Percentiles rank a stretch among this genome's conserved stretches.
Conservation (phyloP, 371 early-diverging fungal genomes). For the Mortierella sp. region DNA sequence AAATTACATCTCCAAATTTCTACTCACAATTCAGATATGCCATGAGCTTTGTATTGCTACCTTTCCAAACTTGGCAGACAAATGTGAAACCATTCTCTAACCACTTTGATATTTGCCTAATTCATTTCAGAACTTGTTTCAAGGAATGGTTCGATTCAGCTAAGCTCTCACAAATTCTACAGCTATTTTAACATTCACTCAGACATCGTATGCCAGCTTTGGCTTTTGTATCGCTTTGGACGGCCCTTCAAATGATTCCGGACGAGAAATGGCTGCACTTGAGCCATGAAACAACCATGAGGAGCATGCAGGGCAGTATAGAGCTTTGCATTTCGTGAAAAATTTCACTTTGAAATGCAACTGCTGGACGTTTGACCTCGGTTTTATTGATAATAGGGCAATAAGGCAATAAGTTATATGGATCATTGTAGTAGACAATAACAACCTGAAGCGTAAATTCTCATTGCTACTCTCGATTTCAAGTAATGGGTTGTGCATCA, state of each 20-base stretch:
- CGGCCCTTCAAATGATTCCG: not conserved
- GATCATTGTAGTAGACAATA: too few relatives aligned
- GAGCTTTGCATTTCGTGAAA: not conserved
- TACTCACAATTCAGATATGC: too few relatives aligned
- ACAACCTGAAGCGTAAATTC: too few relatives aligned
- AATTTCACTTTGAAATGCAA: not conserved
- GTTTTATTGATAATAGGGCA: not conserved
- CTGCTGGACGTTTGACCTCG: not conserved
- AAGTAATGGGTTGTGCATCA: too few relatives aligned
- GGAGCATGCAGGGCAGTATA: not conserved
- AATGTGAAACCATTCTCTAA: too few relatives aligned
- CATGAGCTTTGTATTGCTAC: too few relatives aligned
- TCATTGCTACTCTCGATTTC: too few relatives aligned
- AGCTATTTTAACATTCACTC: not conserved
- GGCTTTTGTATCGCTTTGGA: not conserved
- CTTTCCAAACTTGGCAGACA: too few relatives aligned
- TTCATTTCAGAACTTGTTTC: too few relatives aligned
- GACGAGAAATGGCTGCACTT: not conserved
- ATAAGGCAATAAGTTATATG: too few relatives aligned
- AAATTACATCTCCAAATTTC: too few relatives aligned
- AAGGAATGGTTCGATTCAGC: not conserved
- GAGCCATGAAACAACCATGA: not conserved
- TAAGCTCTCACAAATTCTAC: not conserved
- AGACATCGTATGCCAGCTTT: not conserved
- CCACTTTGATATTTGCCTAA: too few relatives aligned